phyloP scores from a whole-genome alignment of 83 land plant genomes.

The Diphasiastrum complanatum region DNA sequence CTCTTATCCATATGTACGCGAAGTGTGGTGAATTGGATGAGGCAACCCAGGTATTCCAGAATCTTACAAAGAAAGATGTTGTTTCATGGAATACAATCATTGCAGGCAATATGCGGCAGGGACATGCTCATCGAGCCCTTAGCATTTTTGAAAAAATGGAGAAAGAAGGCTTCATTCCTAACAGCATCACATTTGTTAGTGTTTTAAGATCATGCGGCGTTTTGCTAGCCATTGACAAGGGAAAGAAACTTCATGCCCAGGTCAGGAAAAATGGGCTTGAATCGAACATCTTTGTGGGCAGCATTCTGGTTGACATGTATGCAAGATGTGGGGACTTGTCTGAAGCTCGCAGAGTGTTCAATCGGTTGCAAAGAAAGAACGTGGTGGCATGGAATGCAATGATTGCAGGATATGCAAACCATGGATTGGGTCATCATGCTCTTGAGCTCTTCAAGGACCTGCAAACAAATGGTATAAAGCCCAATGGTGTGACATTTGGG shows the following conservation, averaged over 20 bases:
- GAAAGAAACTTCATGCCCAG: not conserved
- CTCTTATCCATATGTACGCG: constrained; percentile 8
- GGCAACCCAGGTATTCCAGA: not conserved
- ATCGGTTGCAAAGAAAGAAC: no score
- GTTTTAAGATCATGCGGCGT: constrained; percentile 1
- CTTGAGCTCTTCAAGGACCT: no score
- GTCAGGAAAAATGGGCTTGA: not conserved
- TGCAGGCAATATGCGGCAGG: not conserved
- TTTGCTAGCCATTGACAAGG: not conserved
- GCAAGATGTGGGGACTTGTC: not conserved
- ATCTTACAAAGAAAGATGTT: not conserved
- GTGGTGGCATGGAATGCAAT: no score
- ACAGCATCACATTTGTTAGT: constrained; percentile 1
- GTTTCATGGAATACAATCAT: constrained; percentile 2
- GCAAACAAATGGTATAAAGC: no score
- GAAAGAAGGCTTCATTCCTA: not conserved
- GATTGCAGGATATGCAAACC: no score
- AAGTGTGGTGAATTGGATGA: constrained; percentile 1
- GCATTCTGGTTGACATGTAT: not conserved
- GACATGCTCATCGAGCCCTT: not conserved
- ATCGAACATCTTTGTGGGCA: not conserved
- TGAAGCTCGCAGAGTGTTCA: no score
- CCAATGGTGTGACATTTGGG: no score
- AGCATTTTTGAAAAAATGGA: not conserved
- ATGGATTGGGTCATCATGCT: no score